Evolutionary conservation across 352 stramenopile species (phyloP).

Genomic region (Phytophthora pinifolia): DNA sequence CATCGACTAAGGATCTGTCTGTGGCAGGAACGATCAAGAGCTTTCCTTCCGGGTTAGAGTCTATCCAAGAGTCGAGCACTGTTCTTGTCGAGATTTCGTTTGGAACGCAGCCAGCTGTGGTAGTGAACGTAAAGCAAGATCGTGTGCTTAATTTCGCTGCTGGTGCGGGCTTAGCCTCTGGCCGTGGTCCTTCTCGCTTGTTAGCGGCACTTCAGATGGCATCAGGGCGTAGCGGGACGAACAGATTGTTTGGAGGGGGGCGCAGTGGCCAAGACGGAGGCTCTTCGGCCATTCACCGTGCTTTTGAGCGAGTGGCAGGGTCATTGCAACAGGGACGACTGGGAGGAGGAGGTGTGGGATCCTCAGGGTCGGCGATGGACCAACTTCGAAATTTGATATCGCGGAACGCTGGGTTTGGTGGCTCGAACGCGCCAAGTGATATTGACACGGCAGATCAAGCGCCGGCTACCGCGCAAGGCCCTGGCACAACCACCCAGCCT

Average conservation of each 20-base stretch:
- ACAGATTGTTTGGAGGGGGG: conserved; percentile 25
- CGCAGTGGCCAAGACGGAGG: conserved; percentile 18
- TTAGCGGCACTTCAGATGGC: conserved; percentile 59
- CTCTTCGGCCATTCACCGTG: conserved; percentile 37
- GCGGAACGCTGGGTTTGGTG: conserved; percentile 24
- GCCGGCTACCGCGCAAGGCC: not conserved
- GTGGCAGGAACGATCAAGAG: conserved; percentile 63
- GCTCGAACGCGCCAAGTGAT: conserved; percentile 15
- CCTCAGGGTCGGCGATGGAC: conserved; percentile 40
- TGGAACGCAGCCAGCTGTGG: conserved; percentile 29
- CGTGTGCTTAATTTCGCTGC: conserved; percentile 56
- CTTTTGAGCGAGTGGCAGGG: conserved; percentile 45
- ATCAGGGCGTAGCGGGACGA: conserved; percentile 27
- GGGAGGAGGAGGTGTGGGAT: conserved; percentile 12
- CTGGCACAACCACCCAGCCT: conserved; percentile 1
- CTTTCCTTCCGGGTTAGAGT: conserved; percentile 56
- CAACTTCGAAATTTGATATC: conserved; percentile 60
- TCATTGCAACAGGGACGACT: conserved; percentile 34
- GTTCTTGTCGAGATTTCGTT: conserved; percentile 63
- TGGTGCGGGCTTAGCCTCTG: conserved; percentile 20
- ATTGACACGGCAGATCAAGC: conserved; percentile 11
- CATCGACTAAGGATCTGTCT: conserved; percentile 39
- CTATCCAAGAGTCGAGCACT: conserved; percentile 40
- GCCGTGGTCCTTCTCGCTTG: conserved; percentile 45
- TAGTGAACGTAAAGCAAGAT: conserved; percentile 65